Evolutionary conservation across 805 yeast genomes (phyloP).

Genomic region (Metschnikowia proteae): DNA sequence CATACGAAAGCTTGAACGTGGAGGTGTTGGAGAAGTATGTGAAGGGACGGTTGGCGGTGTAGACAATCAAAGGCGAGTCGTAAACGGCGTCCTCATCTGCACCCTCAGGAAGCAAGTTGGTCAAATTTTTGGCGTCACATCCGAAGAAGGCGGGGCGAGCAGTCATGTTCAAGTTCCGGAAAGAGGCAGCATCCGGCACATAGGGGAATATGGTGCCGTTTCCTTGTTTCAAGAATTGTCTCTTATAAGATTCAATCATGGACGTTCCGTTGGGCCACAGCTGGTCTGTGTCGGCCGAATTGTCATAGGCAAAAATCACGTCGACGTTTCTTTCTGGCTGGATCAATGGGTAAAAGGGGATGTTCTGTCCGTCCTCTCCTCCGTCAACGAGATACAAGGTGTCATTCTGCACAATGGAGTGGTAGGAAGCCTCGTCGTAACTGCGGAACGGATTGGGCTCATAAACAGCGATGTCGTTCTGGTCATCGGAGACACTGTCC

Average conservation of each 20-base stretch:
- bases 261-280: conserved; percentile 45
- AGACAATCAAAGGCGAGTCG: conserved; percentile 25
- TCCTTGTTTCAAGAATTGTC: conserved; percentile 27
- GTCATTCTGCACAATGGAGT: conserved; percentile 24
- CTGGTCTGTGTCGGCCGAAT: conserved; percentile 28
- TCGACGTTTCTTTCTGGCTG: conserved; percentile 36
- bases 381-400: conserved; percentile 40
- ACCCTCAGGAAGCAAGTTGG: conserved; percentile 18
- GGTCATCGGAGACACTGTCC: conserved; percentile 20
- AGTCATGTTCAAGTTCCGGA: conserved; percentile 20
- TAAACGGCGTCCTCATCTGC: conserved; percentile 12
- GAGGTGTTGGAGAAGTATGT: conserved; percentile 26
- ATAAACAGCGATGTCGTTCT: conserved; percentile 38
- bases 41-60: conserved; percentile 31
- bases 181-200: conserved; percentile 22
- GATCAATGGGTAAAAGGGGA: conserved; percentile 40
- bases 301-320: conserved; percentile 41
- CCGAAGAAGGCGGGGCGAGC: conserved; percentile 27
- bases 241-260: conserved; percentile 29
- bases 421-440: conserved; percentile 18
- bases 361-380: conserved; percentile 41
- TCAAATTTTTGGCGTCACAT: conserved; percentile 23
- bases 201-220: conserved; percentile 25
- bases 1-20: conserved; percentile 27
- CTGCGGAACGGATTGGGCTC: conserved; percentile 38